A percentile compares a stretch with the other conserved stretches of the same genome.
Conservation (phyloP, 2,329 filamentous ascomycete species). For the Nigrospora osmanthi region DNA sequence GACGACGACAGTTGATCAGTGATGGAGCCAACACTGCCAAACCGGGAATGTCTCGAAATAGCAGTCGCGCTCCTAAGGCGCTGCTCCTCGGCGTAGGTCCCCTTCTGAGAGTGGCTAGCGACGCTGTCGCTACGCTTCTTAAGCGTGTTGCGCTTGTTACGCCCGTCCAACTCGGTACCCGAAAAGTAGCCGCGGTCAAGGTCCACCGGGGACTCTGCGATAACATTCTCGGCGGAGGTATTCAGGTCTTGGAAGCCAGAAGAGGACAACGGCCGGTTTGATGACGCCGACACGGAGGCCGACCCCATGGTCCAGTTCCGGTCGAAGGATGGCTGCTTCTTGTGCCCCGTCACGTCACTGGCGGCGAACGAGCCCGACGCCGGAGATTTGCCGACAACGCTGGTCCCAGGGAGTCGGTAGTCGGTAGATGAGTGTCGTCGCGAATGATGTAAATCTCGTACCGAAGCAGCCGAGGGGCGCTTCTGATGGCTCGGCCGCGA, state of each 20-base stretch:
- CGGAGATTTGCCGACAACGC: conserved; percentile 21
- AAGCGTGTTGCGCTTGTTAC: conserved; percentile 67
- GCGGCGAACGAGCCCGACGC: conserved; percentile 34
- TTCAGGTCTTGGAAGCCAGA: conserved; percentile 39
- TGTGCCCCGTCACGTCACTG: conserved; percentile 35
- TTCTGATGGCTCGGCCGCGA: conserved; percentile 42
- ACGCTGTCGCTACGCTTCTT: conserved; percentile 63
- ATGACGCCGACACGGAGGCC: conserved; percentile 30
- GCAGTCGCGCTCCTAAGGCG: conserved; percentile 57
- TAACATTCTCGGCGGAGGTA: conserved; percentile 25
- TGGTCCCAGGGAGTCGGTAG: conserved; percentile 38
- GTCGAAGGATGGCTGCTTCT: conserved; percentile 63
- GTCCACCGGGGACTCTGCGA: conserved; percentile 47
- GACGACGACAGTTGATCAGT: conserved; percentile 53
- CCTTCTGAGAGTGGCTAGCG: conserved; percentile 56
- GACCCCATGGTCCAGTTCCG: conserved; percentile 60
- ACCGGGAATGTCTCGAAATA: conserved; percentile 66
- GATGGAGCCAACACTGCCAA: conserved; percentile 71
- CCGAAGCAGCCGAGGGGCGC: conserved; percentile 71
- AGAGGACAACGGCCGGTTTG: conserved; percentile 43
- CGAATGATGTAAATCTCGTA: conserved; percentile 75
- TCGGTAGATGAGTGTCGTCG: conserved; percentile 85
- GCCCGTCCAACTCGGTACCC: conserved; percentile 69
- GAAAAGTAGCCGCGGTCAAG: conserved; percentile 91
- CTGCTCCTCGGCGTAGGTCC: conserved; percentile 72